phyloP scores from a whole-genome alignment of 1,284 basidiomycete genomes.

The Cutaneotrichosporon cavernicola region DNA sequence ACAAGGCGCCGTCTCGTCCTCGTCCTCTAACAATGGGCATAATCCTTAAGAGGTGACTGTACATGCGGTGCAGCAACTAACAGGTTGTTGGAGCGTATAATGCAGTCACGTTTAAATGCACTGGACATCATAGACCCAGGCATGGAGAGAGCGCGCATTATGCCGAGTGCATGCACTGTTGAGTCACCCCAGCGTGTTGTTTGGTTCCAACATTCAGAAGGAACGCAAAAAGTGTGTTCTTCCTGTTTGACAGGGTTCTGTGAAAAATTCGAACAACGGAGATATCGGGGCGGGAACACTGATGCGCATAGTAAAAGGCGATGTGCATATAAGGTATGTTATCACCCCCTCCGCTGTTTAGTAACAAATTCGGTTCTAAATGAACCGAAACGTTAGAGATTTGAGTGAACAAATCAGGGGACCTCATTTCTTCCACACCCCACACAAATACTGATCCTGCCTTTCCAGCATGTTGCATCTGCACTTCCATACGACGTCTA shows the following conservation, averaged over 20 bases:
- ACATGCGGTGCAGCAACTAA: too few species aligned
- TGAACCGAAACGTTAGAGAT: too few species aligned
- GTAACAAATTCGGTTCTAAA: background rate
- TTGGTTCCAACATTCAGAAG: background rate
- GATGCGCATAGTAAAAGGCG: constrained; percentile 12
- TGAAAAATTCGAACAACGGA: constrained; percentile 10
- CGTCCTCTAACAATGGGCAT: too few species aligned
- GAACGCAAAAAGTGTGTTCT: background rate
- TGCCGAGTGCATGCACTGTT: background rate
- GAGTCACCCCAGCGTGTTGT: background rate
- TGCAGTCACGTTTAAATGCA: too few species aligned
- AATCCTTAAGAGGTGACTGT: too few species aligned
- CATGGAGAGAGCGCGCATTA: too few species aligned
- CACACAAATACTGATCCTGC: background rate
- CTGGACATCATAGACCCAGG: background rate
- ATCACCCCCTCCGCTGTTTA: background rate
- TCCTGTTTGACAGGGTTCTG: background rate
- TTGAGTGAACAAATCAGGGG: background rate
- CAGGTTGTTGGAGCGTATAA: too few species aligned
- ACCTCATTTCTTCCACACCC: background rate
- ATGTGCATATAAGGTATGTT: constrained; percentile 11
- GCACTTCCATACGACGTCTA: background rate
- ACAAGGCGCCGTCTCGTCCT: too few species aligned
- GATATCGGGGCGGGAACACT: constrained; percentile 7
- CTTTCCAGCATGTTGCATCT: background rate